Percentiles rank a stretch among this genome's conserved stretches.
phyloP scores from a whole-genome alignment of 441 rosid species.

The Pelargonium cotyledonis region DNA sequence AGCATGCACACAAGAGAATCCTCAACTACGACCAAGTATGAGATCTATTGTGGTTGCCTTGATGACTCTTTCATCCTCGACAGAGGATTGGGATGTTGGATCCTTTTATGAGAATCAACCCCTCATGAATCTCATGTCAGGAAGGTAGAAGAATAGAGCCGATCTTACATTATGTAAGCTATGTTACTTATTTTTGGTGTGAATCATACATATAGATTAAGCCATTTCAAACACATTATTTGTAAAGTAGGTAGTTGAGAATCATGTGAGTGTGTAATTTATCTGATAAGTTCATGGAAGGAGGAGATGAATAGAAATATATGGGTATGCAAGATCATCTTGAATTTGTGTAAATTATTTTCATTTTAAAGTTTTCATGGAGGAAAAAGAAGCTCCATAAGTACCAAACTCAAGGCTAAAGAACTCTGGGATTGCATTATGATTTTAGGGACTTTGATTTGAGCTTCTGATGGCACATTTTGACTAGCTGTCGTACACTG shows the following conservation, averaged over 20 bases:
- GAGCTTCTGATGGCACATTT: no score
- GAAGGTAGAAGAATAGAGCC: conserved; percentile 33
- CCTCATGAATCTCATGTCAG: conserved; percentile 67
- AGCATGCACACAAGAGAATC: conserved; percentile 75
- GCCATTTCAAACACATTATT: background rate
- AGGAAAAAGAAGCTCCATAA: no score
- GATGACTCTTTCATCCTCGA: conserved; percentile 69
- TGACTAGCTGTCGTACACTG: no score
- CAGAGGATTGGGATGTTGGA: conserved; percentile 80
- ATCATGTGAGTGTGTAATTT: background rate
- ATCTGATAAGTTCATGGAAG: background rate
- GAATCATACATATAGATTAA: background rate
- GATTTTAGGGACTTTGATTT: no score
- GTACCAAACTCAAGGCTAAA: no score
- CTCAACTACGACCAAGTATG: conserved; percentile 73
- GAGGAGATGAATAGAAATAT: background rate
- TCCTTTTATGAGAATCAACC: conserved; percentile 63
- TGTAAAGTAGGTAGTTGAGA: background rate
- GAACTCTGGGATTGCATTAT: no score
- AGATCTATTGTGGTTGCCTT: conserved; percentile 86
- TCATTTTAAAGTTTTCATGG: no score
- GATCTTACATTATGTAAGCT: background rate
- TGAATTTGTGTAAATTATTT: no score
- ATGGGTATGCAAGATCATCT: no score
- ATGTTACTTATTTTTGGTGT: background rate